Percentiles rank a stretch among this genome's conserved stretches.
phyloP scores from a whole-genome alignment of 1,139 yeast genomes.

The Entelexis paramagnoliae region DNA sequence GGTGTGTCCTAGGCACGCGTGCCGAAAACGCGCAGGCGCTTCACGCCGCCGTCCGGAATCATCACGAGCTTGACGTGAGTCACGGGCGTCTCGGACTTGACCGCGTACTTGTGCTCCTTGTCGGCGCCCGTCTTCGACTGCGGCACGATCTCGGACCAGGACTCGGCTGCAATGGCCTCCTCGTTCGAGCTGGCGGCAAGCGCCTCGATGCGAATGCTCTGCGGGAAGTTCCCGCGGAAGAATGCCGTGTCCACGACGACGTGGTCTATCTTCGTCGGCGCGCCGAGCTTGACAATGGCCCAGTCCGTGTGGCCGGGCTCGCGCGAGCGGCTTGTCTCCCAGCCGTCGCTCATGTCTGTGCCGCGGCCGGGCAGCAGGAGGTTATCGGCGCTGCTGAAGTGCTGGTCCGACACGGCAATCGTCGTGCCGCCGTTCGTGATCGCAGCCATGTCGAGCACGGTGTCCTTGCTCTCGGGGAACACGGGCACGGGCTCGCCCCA shows the following conservation, averaged over 20 bases:
- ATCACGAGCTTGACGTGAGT: constrained; percentile 71
- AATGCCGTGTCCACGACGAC: constrained; percentile 83
- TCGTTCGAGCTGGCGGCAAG: constrained; percentile 34
- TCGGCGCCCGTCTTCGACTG: constrained; percentile 71
- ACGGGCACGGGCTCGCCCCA: constrained; percentile 73
- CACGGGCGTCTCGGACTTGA: constrained; percentile 19
- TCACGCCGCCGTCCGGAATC: constrained; percentile 94
- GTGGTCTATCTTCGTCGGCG: constrained; percentile 41
- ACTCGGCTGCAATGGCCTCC: constrained; percentile 32
- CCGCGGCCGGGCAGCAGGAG: constrained; percentile 88
- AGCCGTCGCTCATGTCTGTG: constrained; percentile 91
- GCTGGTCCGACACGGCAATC: constrained; percentile 73
- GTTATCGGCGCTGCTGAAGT: constrained; percentile 84
- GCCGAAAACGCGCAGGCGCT: constrained; percentile 77
- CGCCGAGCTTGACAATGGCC: constrained; percentile 74
- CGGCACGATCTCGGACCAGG: constrained; percentile 60
- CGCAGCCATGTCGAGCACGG: constrained; percentile 62
- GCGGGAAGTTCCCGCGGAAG: constrained; percentile 90
- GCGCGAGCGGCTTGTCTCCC: constrained; percentile 94
- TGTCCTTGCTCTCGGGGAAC: constrained; percentile 39
- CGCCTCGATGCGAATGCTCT: constrained; percentile 51
- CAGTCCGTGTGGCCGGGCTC: constrained; percentile 77
- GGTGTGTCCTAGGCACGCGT: constrained; percentile 36
- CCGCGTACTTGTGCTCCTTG: constrained; percentile 51
- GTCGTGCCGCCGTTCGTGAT: constrained; percentile 87